Base-by-base conservation (phyloP, 2,329 filamentous ascomycete species). In the Claviceps quebecensis region DNA sequence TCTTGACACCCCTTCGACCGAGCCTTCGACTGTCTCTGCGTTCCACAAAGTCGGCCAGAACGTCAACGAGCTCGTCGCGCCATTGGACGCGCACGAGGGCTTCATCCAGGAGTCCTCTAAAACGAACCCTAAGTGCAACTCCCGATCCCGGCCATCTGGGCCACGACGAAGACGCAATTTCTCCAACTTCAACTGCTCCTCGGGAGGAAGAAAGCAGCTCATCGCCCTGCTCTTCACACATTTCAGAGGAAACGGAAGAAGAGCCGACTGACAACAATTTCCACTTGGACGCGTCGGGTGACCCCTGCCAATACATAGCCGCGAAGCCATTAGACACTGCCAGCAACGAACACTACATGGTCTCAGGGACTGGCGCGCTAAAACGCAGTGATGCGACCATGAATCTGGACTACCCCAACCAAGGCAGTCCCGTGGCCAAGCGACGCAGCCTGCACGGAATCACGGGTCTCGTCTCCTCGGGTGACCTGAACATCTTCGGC, bases 371-470 rank as follows among this genome's bases (percentile, higher is more conserved):
- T 5, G 95, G 91, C 63, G 90, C 91, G 5, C 71, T 97, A 59
- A 96, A 97, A 75, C 83, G 93, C 59, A 91, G 85, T 62, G 91
- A 97, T 70, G 84, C 86, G 44, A 84, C 84, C 49, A 91, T 95
- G 86, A 88, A 87, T 61, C 71, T 94, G 47, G 90, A 95, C 60
- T 84, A 87, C 56, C 75, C 81, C 29, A 84, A 77, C 59, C 74
- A 86, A 52, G 86, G 86, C 58, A 96, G 87, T 61, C 91, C 93
- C 0, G 86, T 91, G 54, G 87, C 90, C 46, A 96, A 96, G 72
- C 80, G 93, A 57, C 81, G 93, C 61, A 96, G 90, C 67, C 69
- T 95, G 59, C 87, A 95, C 64, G 84, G 84, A 48, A 77, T 82
- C 44, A 74, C 83, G n/a, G 78, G 70, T 58, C 72, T 83, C 55